Base-by-base conservation (phyloP, 257 asterid genomes). In the Nemophila menziesii region DNA sequence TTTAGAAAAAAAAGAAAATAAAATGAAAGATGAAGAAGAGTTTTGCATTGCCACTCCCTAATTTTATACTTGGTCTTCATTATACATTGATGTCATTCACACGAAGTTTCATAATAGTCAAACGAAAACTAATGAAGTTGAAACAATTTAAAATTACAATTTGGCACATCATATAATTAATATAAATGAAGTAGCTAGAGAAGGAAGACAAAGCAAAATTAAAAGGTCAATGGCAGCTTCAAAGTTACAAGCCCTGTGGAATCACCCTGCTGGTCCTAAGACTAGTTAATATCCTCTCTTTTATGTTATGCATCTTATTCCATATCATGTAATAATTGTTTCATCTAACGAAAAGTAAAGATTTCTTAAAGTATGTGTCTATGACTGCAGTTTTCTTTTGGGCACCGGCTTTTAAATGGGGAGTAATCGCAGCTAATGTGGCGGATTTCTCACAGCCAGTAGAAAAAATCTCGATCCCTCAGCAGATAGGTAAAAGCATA, bases 341-440 rank as follows among this genome's bases (percentile, higher is more conserved):
- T 11, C 7, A 37, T 29, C 4, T n/a, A n/a, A n/a, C n/a, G n/a
- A n/a, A n/a, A n/a, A n/a, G n/a, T n/a, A n/a, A n/a, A 29, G 2
- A 13, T 3, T 2, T 29, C 12, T 29, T 29, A 29, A 29, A 13
- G 36, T 15, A 39, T 39, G 5, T 39, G 20, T 39, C 17, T 21
- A 39, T 12, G 9, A 8, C 8, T 15, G 41, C 54, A 58, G 65
- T 58, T 58, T 57, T 50, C 58, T 58, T 58, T 17, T 58, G 64
- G 65, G 58, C 65, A 12, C 65, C 65, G 11, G 44, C 65, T 9
- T 50, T 58, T 22, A 58, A 58, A 37, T 58, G 65, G 65, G 58
- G 52, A 19, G 24, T 58, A 23, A 58, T 51, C 22, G 45, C 44
- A 43, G 65, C 65, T 8, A 58, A 58, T 41, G 52, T 51, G 22